These are phyloP conservation scores for Colletotrichum tropicale DNA, from an alignment of 2,329 filamentous ascomycete species.

Conservation along the genomic window DNA sequence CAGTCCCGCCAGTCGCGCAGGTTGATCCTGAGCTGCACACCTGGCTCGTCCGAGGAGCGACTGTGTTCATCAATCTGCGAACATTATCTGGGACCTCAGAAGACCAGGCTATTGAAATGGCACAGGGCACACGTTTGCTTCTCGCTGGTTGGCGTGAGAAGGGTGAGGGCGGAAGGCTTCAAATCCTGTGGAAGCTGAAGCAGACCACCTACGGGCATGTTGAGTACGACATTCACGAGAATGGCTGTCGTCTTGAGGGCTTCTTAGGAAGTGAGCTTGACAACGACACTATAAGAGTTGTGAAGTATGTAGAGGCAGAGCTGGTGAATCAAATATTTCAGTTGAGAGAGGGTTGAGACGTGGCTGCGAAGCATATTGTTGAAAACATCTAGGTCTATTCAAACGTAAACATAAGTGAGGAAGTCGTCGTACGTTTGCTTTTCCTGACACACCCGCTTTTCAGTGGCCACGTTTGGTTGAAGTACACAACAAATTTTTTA, in stretches of 20 bases:
- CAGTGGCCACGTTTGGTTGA: background rate
- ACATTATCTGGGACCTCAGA: conserved; percentile 36
- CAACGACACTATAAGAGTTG: conserved; percentile 35
- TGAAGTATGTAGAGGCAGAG: conserved; percentile 39
- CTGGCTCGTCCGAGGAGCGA: conserved; percentile 48
- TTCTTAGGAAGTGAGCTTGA: conserved; percentile 10
- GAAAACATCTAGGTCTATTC: background rate
- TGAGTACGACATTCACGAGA: background rate
- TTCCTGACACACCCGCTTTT: background rate
- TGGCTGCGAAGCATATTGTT: background rate
- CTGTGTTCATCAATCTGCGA: conserved; percentile 54
- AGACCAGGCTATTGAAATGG: conserved; percentile 41
- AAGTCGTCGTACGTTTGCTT: background rate
- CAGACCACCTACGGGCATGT: background rate
- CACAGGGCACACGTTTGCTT: conserved; percentile 35
- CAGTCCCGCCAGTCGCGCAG: conserved; percentile 32
- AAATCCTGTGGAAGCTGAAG: conserved; percentile 39
- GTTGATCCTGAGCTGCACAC: conserved; percentile 41
- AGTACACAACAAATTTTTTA: background rate
- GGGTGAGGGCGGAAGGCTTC: conserved; percentile 6
- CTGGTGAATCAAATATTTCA: conserved; percentile 17
- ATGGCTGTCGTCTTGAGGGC: background rate
- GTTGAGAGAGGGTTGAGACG: background rate
- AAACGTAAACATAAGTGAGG: background rate
- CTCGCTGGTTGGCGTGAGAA: conserved; percentile 23